Conservation (phyloP, 208 protist genomes). For the Jaenimonas drosophilae region DNA sequence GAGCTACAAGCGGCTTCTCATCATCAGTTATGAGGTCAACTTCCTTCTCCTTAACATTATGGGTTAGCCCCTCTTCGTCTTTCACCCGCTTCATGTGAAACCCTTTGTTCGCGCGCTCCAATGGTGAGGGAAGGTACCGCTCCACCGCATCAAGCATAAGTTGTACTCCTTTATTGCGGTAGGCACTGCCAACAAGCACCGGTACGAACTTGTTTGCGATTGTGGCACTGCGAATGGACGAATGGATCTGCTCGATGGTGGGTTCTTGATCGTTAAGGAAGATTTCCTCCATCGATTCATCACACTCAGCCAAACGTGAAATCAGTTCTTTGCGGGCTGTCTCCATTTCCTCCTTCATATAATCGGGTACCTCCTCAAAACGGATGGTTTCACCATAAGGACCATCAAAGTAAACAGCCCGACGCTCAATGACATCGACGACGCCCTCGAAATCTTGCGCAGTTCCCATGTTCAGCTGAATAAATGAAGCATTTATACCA, state of each 20-base stretch:
- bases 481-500: slow-evolving; percentile 91
- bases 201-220: slow-evolving; percentile 95
- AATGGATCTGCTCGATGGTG: slow-evolving; percentile 83
- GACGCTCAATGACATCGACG: slow-evolving; percentile 92
- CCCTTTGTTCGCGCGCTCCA: slow-evolving; percentile 83
- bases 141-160: slow-evolving; percentile 96
- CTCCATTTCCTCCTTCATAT: slow-evolving; percentile 68
- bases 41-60: slow-evolving; percentile 60
- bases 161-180: slow-evolving; percentile 99
- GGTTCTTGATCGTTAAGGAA: slow-evolving; percentile 92
- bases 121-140: slow-evolving; percentile 94
- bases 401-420: slow-evolving; percentile 93
- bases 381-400: slow-evolving; percentile 81
- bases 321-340: slow-evolving; percentile 86
- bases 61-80: slow-evolving; percentile 78
- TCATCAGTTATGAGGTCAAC: slow-evolving; percentile 79
- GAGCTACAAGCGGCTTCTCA: slow-evolving; percentile 91
- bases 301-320: slow-evolving; percentile 91
- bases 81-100: slow-evolving; percentile 77
- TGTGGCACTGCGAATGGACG: slow-evolving; percentile 88
- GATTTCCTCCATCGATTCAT: slow-evolving; percentile 90
- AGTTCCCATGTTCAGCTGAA: slow-evolving; percentile 97
- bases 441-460: slow-evolving; percentile 94
- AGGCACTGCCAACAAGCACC: slow-evolving; percentile 95
- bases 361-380: slow-evolving; percentile 71